Conservation (phyloP, 78 protist species). For the Polysphondylium violaceum region DNA sequence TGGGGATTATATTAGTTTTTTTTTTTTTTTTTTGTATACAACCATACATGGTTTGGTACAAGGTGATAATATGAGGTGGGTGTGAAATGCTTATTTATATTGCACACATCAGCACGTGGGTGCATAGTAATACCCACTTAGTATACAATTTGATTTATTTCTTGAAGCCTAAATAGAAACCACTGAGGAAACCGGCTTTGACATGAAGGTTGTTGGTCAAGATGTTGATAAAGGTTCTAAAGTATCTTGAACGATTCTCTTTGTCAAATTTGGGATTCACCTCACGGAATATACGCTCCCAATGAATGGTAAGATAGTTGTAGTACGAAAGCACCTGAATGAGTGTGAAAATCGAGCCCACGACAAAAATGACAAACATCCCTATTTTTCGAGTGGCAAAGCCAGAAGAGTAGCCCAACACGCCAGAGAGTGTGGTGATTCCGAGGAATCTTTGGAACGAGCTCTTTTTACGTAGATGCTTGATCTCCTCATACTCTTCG, state of each 20-base stretch:
- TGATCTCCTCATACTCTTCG: background rate
- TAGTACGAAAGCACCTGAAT: slow-evolving; percentile 62
- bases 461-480: background rate
- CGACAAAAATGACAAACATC: slow-evolving; percentile 35
- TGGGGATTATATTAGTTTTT: no score
- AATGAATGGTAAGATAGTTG: slow-evolving; percentile 63
- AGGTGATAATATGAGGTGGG: no score
- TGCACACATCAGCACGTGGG: no score
- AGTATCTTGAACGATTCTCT: slow-evolving; percentile 41
- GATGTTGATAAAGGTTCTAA: slow-evolving; percentile 1
- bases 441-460: slow-evolving; percentile 9
- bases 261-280: slow-evolving; percentile 53
- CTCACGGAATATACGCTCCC: slow-evolving; percentile 20
- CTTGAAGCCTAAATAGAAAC: slow-evolving; percentile 44
- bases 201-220: slow-evolving; percentile 56
- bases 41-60: no score
- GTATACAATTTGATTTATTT: no score
- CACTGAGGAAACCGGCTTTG: slow-evolving; percentile 49
- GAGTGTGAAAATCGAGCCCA: slow-evolving; percentile 44
- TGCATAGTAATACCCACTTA: no score
- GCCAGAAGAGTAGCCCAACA: slow-evolving; percentile 61
- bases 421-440: slow-evolving; percentile 40
- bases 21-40: no score
- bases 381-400: slow-evolving; percentile 49
- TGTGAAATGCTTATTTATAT: no score